Conservation (phyloP, 2,329 filamentous ascomycete genomes). For the Aspergillus glaucus region DNA sequence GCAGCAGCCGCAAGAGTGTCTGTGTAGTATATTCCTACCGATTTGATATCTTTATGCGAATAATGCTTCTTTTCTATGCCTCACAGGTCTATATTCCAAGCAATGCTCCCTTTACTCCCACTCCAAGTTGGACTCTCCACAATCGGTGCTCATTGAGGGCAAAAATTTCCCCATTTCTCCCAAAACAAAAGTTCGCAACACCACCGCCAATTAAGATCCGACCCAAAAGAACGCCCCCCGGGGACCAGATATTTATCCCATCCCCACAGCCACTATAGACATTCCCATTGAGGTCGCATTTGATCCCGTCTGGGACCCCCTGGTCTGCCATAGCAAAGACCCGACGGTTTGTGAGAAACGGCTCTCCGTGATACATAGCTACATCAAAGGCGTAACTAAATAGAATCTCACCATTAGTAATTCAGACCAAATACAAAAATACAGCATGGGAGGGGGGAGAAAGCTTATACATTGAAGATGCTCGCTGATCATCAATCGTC, state of each 20-base stretch:
- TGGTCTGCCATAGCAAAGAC: constrained; percentile 47
- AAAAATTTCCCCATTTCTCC: constrained; percentile 30
- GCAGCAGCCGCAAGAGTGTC: no score
- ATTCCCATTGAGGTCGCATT: constrained; percentile 49
- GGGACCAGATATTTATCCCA: constrained; percentile 50
- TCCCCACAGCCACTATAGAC: constrained; percentile 52
- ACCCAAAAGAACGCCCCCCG: constrained; percentile 45
- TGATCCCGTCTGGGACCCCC: constrained; percentile 44
- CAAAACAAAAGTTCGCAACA: constrained; percentile 48
- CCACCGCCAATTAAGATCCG: constrained; percentile 51
- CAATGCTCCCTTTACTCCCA: no score
- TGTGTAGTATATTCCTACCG: no score
- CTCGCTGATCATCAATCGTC: constrained; percentile 9
- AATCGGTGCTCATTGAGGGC: not conserved
- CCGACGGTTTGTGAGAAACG: constrained; percentile 45
- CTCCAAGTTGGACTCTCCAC: not conserved
- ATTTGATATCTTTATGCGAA: no score
- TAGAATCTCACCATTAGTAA: not conserved
- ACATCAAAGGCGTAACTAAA: constrained; percentile 46
- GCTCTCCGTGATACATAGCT: constrained; percentile 25
- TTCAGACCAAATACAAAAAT: constrained; percentile 5
- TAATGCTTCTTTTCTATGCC: no score
- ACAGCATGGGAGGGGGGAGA: no score
- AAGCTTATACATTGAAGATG: constrained; percentile 20
- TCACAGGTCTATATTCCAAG: no score